Evolutionary conservation across 805 yeast genomes (phyloP).

Genomic region (Wickerhamiella allomyrinae): DNA sequence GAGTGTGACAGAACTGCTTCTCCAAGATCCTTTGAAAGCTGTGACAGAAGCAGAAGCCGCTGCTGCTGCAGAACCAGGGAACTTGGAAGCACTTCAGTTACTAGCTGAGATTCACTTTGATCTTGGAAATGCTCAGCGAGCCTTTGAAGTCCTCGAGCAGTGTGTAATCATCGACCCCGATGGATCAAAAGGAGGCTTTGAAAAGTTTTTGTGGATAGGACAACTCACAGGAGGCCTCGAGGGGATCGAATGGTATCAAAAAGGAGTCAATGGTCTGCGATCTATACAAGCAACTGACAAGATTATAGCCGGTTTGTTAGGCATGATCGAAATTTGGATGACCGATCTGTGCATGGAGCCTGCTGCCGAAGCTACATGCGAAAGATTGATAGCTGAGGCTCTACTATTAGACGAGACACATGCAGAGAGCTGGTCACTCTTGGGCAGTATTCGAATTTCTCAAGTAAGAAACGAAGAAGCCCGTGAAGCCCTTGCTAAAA

Average conservation of each 20-base stretch:
- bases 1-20: conserved; percentile 11
- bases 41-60: conserved; percentile 30
- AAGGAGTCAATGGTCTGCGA: conserved; percentile 45
- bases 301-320: conserved; percentile 61
- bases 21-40: conserved; percentile 41
- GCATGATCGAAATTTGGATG: conserved; percentile 86
- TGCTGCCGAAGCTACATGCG: conserved; percentile 72
- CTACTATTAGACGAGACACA: conserved; percentile 38
- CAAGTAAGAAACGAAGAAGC: conserved; percentile 73
- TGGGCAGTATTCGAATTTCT: conserved; percentile 79
- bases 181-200: conserved; percentile 47
- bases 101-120: conserved; percentile 73
- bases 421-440: conserved; percentile 68
- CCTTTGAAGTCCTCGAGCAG: conserved; percentile 44
- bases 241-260: conserved; percentile 49
- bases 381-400: conserved; percentile 50
- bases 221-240: conserved; percentile 75
- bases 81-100: conserved; percentile 27
- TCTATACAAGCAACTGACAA: conserved; percentile 28
- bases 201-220: conserved; percentile 79
- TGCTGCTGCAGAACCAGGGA: conserved; percentile 26
- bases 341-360: conserved; percentile 92
- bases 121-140: conserved; percentile 62
- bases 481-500: conserved; percentile 40
- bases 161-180: conserved; percentile 58